Evolutionary conservation across 73 alveolate species (phyloP).

Genomic region (Paramecium bursaria): DNA sequence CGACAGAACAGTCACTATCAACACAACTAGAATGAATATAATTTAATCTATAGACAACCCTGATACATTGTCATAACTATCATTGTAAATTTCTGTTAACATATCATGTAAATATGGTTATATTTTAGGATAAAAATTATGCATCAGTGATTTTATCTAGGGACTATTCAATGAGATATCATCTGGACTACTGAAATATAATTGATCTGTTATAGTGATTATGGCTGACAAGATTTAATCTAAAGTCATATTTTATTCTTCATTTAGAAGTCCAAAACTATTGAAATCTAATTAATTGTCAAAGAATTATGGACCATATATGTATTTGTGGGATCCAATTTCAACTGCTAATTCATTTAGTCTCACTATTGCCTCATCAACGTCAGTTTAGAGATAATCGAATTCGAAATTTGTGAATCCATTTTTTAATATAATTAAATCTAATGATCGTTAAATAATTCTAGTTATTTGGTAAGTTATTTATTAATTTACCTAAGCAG

Average conservation of each 20-base stretch:
- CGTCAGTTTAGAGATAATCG: background rate
- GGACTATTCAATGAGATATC: background rate
- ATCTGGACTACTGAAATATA: no score
- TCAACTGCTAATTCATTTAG: no score
- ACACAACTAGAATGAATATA: background rate
- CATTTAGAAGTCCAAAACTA: no score
- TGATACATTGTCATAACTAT: conserved; percentile 9
- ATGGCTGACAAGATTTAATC: no score
- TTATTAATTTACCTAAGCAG: background rate
- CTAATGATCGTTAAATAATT: conserved; percentile 37
- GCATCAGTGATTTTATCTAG: background rate
- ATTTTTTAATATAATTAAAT: background rate
- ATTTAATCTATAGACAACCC: conserved; percentile 11
- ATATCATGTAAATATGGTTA: conserved; percentile 1
- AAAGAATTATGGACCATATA: no score
- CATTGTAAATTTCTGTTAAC: background rate
- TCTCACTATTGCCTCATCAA: no score
- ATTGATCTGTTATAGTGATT: no score
- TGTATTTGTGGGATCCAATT: no score
- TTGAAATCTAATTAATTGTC: no score
- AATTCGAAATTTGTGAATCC: background rate
- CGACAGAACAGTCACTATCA: background rate
- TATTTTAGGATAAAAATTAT: background rate
- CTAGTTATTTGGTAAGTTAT: background rate
- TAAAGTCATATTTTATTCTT: no score